These are phyloP conservation scores for Fusarium sp. DNA, from an alignment of 2,329 filamentous ascomycete species.

Conservation along the genomic window DNA sequence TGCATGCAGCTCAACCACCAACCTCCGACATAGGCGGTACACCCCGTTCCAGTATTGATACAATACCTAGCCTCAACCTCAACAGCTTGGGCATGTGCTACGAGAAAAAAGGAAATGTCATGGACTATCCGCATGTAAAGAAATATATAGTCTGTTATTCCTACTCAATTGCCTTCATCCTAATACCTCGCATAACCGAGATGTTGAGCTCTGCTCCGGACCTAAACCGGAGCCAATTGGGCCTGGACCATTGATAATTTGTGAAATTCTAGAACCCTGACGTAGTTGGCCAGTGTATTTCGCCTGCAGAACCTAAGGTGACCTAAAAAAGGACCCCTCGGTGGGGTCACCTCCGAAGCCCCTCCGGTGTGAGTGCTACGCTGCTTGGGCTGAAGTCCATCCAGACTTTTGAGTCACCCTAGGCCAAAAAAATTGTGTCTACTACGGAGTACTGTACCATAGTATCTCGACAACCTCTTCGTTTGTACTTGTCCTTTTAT, in stretches of 20 bases:
- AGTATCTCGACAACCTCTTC: slow-evolving; percentile 11
- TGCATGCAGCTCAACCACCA: slow-evolving; percentile 24
- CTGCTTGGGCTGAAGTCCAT: slow-evolving; percentile 13
- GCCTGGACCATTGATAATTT: slow-evolving; percentile 49
- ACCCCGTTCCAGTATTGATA: background rate
- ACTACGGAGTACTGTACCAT: background rate
- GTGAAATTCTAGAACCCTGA: slow-evolving; percentile 46
- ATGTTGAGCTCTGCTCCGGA: slow-evolving; percentile 25
- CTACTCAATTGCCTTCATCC: background rate
- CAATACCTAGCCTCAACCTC: too few species aligned
- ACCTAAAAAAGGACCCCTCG: slow-evolving; percentile 44
- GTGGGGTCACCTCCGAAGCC: slow-evolving; percentile 51
- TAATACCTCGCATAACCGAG: slow-evolving; percentile 19
- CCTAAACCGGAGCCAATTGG: slow-evolving; percentile 45
- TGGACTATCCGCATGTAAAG: slow-evolving; percentile 1
- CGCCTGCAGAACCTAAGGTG: slow-evolving; percentile 31
- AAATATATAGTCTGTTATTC: background rate
- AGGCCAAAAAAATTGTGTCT: slow-evolving; percentile 34
- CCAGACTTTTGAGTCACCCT: slow-evolving; percentile 39
- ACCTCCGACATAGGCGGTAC: slow-evolving; percentile 22
- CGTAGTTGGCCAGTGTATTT: slow-evolving; percentile 40
- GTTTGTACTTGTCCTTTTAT: slow-evolving; percentile 16
- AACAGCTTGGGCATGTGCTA: background rate
- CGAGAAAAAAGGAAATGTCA: background rate
- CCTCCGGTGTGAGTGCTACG: slow-evolving; percentile 42